Conservation (phyloP, 2,329 filamentous ascomycete genomes). For the Xylariaceae sp. region DNA sequence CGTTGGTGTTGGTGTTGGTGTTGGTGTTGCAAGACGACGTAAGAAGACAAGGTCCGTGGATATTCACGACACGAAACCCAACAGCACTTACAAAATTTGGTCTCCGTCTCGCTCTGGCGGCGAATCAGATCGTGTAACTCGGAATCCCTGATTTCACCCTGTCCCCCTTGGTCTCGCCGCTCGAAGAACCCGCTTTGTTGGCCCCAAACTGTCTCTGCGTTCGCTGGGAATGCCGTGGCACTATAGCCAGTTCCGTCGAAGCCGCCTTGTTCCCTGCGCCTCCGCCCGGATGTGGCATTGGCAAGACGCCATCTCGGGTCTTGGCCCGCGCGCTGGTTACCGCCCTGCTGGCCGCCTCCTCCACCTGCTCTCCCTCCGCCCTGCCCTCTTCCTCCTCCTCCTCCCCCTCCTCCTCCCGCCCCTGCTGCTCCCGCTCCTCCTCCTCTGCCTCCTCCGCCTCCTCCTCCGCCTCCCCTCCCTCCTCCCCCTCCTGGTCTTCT, state of each 20-base stretch:
- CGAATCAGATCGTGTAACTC: background rate
- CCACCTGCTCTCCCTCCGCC: background rate
- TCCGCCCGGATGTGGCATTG: too few species aligned
- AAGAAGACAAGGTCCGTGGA: background rate
- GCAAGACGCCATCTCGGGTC: too few species aligned
- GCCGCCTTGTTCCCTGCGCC: too few species aligned
- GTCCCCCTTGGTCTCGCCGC: too few species aligned
- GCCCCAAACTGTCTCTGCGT: too few species aligned
- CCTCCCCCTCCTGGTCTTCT: background rate
- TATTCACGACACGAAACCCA: background rate
- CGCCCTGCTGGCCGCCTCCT: background rate
- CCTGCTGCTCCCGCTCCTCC: background rate
- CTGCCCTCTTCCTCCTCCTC: background rate
- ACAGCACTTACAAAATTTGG: constrained; percentile 7
- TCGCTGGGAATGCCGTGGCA: too few species aligned
- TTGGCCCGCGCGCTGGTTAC: too few species aligned
- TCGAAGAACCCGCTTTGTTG: too few species aligned
- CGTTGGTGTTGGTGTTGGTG: background rate
- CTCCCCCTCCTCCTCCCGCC: background rate
- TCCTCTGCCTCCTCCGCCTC: background rate
- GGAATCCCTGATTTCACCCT: too few species aligned
- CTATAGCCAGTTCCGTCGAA: too few species aligned
- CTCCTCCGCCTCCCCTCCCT: background rate
- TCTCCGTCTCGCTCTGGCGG: background rate
- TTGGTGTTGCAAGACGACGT: background rate